Percentiles rank a stretch among this genome's conserved stretches.
phyloP scores from a whole-genome alignment of 2,329 filamentous ascomycete species.

The Fusarium poae region DNA sequence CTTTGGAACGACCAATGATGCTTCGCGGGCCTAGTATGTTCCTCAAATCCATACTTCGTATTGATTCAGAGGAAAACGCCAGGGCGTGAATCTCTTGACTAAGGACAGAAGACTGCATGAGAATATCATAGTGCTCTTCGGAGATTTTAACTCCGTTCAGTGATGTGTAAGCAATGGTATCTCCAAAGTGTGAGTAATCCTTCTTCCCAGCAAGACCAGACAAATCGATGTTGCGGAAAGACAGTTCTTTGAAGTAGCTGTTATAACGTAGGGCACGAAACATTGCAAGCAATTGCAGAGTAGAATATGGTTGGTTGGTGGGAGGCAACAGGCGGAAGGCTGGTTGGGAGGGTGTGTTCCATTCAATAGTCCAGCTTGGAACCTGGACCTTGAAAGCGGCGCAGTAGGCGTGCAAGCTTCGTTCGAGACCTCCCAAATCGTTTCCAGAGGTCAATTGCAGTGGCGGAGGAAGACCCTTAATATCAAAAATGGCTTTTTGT shows the following conservation, averaged over 20 bases:
- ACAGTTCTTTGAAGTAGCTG: slow-evolving; percentile 70
- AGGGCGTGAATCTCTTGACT: slow-evolving; percentile 70
- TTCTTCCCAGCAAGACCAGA: slow-evolving; percentile 55
- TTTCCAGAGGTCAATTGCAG: slow-evolving; percentile 68
- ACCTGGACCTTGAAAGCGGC: slow-evolving; percentile 64
- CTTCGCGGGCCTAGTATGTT: slow-evolving; percentile 56
- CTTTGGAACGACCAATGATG: slow-evolving; percentile 36
- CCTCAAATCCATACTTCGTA: slow-evolving; percentile 66
- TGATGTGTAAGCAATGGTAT: slow-evolving; percentile 65
- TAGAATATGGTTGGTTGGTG: slow-evolving; percentile 58
- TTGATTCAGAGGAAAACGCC: slow-evolving; percentile 67
- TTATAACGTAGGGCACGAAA: slow-evolving; percentile 70
- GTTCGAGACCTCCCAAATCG: slow-evolving; percentile 66
- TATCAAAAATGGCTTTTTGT: slow-evolving; percentile 66
- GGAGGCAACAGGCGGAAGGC: slow-evolving; percentile 66
- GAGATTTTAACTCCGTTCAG: slow-evolving; percentile 64
- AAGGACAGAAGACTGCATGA: slow-evolving; percentile 64
- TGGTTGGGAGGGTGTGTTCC: slow-evolving; percentile 59
- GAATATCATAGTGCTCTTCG: slow-evolving; percentile 62
- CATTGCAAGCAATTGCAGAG: slow-evolving; percentile 67
- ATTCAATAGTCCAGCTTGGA: slow-evolving; percentile 66
- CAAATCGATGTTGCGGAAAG: slow-evolving; percentile 66
- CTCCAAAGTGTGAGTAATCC: slow-evolving; percentile 60
- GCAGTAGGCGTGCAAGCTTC: slow-evolving; percentile 68
- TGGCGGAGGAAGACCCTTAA: slow-evolving; percentile 65